A percentile compares a stretch with the other conserved stretches of the same genome.
Evolutionary conservation across 352 stramenopile species (phyloP).

Genomic region (Phytophthora fragariae): DNA sequence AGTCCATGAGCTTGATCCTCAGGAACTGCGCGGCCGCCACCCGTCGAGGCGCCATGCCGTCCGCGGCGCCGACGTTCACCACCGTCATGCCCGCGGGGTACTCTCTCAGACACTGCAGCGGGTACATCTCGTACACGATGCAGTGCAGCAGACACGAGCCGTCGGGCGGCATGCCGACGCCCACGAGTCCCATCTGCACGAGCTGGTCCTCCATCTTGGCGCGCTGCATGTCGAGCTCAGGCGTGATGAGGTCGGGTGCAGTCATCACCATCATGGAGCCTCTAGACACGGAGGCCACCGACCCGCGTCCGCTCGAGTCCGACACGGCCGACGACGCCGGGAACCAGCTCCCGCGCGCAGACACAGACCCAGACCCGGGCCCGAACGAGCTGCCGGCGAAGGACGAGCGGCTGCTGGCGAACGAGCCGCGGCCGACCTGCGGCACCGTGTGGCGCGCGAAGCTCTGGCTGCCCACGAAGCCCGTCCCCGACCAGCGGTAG

Average conservation of each 20-base stretch:
- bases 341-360: slow-evolving; percentile 67
- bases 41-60: slow-evolving; percentile 77
- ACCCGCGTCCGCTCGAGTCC: slow-evolving; percentile 31
- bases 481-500: slow-evolving; percentile 86
- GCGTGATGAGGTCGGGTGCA: slow-evolving; percentile 70
- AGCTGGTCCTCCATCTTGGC: slow-evolving; percentile 83
- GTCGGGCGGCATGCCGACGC: slow-evolving; percentile 84
- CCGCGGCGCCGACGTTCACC: slow-evolving; percentile 82
- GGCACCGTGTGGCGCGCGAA: slow-evolving; percentile 56
- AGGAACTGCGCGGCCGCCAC: slow-evolving; percentile 72
- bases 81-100: slow-evolving; percentile 80
- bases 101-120: slow-evolving; percentile 74
- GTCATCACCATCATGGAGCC: slow-evolving; percentile 71
- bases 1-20: slow-evolving; percentile 76
- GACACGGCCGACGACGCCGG: slow-evolving; percentile 43
- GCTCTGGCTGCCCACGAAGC: slow-evolving; percentile 74
- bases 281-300: slow-evolving; percentile 43
- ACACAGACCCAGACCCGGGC: slow-evolving; percentile 8
- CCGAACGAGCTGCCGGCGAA: slow-evolving; percentile 43
- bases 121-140: slow-evolving; percentile 89
- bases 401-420: slow-evolving; percentile 42
- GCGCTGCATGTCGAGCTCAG: slow-evolving; percentile 76
- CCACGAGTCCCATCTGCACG: slow-evolving; percentile 62
- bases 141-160: slow-evolving; percentile 86
- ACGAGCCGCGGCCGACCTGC: slow-evolving; percentile 36